Evolutionary conservation across 1,284 basidiomycete species (phyloP).

Genomic region (Xerocomus nothofagi): DNA sequence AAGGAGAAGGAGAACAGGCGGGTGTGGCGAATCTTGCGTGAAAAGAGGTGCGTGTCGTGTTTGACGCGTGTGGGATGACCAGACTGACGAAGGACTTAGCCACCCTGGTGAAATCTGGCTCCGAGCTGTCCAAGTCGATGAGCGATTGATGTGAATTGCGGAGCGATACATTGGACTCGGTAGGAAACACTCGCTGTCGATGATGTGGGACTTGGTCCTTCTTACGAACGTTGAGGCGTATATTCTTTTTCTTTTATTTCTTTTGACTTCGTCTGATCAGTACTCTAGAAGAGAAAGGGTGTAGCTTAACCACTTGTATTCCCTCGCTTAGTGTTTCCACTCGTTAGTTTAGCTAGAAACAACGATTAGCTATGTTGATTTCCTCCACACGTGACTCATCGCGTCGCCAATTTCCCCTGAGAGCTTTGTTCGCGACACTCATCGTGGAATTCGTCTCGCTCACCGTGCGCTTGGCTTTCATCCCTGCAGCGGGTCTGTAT

Average conservation of each 20-base stretch:
- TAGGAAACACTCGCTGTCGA: neutral
- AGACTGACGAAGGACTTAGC: constrained; percentile 38
- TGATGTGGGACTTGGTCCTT: constrained; percentile 1
- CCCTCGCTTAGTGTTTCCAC: constrained; percentile 1
- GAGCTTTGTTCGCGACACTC: neutral
- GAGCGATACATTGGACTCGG: neutral
- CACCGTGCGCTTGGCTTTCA: neutral
- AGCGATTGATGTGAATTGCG: constrained; percentile 43
- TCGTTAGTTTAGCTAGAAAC: constrained; percentile 9
- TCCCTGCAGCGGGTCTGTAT: constrained; percentile 31
- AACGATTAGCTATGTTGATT: constrained; percentile 24
- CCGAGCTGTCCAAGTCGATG: constrained; percentile 61
- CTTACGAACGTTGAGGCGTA: constrained; percentile 12
- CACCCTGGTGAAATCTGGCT: constrained; percentile 84
- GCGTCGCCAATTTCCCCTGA: constrained; percentile 9
- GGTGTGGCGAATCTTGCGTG: constrained; percentile 71
- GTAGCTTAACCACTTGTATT: constrained; percentile 23
- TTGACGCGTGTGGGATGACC: neutral
- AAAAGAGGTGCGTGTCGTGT: constrained; percentile 60
- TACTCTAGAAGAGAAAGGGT: constrained; percentile 17
- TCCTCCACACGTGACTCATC: constrained; percentile 27
- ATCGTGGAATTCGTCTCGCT: constrained; percentile 7
- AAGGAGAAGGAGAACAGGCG: constrained; percentile 49
- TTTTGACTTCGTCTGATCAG: neutral
- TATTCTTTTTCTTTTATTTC: neutral